Base-by-base conservation (phyloP, 768 basidiomycete species). In the Rubroboletus pulcherrimus region DNA sequence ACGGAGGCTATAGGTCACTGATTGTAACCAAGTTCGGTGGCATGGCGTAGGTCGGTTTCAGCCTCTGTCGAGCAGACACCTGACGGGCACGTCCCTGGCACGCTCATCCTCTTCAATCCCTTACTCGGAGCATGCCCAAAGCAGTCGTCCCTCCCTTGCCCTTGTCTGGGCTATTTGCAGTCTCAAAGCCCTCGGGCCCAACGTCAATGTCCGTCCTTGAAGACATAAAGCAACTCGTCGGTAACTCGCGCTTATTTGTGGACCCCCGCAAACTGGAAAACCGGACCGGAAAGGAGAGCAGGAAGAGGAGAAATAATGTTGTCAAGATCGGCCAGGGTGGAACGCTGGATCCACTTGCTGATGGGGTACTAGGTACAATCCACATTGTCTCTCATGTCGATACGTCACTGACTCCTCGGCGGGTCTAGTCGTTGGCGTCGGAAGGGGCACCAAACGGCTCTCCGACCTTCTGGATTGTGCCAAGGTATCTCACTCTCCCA, bases 331-430 rank as follows among this genome's bases (percentile, higher is more conserved):
- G 93, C 1, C 91, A 94, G 71, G 93, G 93, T 30, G 94, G 97
- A 5, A 99, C 97, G 4, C 76, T 99, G 48, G 97, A 99, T 75
- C 97, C 97, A 15, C 78, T 98, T 35, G 97, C 97, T 6, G 93
- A 97, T 71, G 96, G 96, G 42, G 93, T 97, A 15, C 75, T 98
- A 59, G 92, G 94, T 94, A 67, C 62, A 78, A 62, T 55, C 5
- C 9, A 12, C 46, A 17, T 48, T 31, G 47, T 31, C 49, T 15
- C 44, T 55, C 44, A 21, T 42, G 17, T 46, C 47, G 26, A 44
- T 15, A 26, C n/a, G 42, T 54, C 42, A 40, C 26, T 46, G 53
- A 58, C 61, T 15, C 31, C 59, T 29, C 15, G 15, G 37, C 24
- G 30, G 38, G 24, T 46, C 35, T 46, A 97, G 96, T 98, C 39